Base-by-base conservation (phyloP, 768 basidiomycete genomes). In the Lyophyllum semitale region DNA sequence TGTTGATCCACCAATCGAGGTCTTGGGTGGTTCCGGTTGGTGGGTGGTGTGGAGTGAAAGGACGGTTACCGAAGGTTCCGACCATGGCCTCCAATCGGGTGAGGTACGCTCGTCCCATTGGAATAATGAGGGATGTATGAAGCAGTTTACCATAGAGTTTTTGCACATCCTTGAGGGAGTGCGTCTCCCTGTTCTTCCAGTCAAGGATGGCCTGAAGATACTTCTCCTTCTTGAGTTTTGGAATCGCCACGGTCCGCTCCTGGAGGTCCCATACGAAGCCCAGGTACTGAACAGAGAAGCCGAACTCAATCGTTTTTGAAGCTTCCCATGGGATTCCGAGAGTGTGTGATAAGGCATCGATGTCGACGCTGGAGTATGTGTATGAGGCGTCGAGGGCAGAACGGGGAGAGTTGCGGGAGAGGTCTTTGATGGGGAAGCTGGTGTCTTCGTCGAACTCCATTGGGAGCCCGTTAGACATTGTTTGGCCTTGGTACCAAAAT, bases 51-150 rank as follows among this genome's bases (percentile, higher is more conserved):
- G 65, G 74, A 29, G 62, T 38, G 66, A 73, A 72, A 22, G 75
- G 76, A 58, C 62, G 43, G 7, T 70, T 9, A 32, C 49, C 3
- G 45, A 63, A 73, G 0, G 63, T 22, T 0, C 55, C 54, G 0
- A 80, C 30, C 63, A 79, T 72, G 55, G 63, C 15, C 50, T 81
- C 74, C 22, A 82, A 55, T 9, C 48, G 43, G 33, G 72, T 78
- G 51, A 82, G 70, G 58, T 75, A 45, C 3, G 43, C 43, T 27
- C 45, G 17, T 8, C 52, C 57, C 15, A 12, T 35, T 15, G 50
- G 50, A 3, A 53, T 23, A 1, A 53, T 30, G 0, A 53, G 54
- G 2, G 4, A 59, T 4, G 50, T 20, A 17, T 59, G 58, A 1
- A 55, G 40, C 0, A 59, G 50, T 35, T 55, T 55, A 8, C 58